Percentiles rank a stretch among this genome's conserved stretches.
Evolutionary conservation across 176 grass and related monocot species (phyloP).

Genomic region (Bonia amplexicaulis): DNA sequence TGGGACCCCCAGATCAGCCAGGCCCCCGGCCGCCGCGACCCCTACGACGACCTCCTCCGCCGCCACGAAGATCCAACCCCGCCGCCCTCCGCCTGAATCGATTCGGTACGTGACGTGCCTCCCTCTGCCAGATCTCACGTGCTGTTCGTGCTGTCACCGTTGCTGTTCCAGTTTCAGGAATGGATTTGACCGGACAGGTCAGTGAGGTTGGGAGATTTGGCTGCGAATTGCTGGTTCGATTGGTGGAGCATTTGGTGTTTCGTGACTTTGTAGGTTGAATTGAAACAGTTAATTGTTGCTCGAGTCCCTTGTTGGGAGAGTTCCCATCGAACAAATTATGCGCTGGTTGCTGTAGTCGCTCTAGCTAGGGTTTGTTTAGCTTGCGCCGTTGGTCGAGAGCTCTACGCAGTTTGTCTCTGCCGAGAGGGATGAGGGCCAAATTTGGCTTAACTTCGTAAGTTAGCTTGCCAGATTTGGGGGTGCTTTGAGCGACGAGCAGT

Average conservation of each 20-base stretch:
- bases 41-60: constrained; percentile 84
- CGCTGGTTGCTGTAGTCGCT: neutral
- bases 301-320: neutral
- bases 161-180: neutral
- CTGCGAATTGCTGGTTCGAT: neutral
- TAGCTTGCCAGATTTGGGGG: neutral
- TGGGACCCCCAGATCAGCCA: constrained; percentile 88
- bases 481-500: neutral
- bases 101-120: neutral
- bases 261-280: neutral
- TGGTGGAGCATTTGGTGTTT: neutral
- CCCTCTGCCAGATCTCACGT: neutral
- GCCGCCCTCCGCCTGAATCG: neutral
- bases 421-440: neutral
- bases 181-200: neutral
- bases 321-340: neutral
- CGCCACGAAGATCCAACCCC: constrained; percentile 13
- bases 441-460: neutral
- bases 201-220: neutral
- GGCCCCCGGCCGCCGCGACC: constrained; percentile 73
- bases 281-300: neutral
- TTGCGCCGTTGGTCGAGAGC: neutral
- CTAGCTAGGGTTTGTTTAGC: neutral
- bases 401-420: neutral
- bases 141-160: neutral